These are phyloP conservation scores for Hanseniaspora taiwanica DNA, from an alignment of 805 yeast genomes.

Conservation along the genomic window DNA sequence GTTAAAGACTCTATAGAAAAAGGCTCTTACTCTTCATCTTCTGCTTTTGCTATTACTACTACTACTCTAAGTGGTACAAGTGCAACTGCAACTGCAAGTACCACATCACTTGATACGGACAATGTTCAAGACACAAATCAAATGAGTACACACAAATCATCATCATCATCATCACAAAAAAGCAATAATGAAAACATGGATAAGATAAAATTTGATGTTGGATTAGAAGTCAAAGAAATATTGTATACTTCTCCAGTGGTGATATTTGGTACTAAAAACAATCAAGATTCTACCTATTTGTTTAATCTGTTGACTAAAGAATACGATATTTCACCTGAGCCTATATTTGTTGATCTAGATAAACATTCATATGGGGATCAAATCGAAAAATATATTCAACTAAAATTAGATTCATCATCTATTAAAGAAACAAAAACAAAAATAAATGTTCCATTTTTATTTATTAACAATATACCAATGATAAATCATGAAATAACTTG, in stretches of 20 bases:
- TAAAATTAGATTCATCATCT: too few species aligned
- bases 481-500: slow-evolving; percentile 8
- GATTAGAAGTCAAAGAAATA: slow-evolving; percentile 33
- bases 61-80: too few species aligned
- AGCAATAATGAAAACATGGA: too few species aligned
- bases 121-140: too few species aligned
- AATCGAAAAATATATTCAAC: slow-evolving; percentile 53
- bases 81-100: not conserved
- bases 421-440: slow-evolving; percentile 5
- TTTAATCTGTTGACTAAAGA: slow-evolving; percentile 48
- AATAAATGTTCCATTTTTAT: slow-evolving; percentile 13
- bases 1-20: not conserved
- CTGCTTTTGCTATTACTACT: too few species aligned
- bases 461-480: slow-evolving; percentile 16
- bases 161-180: too few species aligned
- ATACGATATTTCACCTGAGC: slow-evolving; percentile 61
- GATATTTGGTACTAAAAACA: slow-evolving; percentile 34
- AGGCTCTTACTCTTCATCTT: too few species aligned
- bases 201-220: not conserved
- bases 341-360: slow-evolving; percentile 68
- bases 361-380: slow-evolving; percentile 57
- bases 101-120: too few species aligned
- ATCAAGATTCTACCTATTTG: slow-evolving; percentile 58
- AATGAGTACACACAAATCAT: too few species aligned
- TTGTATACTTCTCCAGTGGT: slow-evolving; percentile 54